These are phyloP conservation scores for Metschnikowia vanudenii DNA, from an alignment of 805 yeast species.

Conservation along the genomic window DNA sequence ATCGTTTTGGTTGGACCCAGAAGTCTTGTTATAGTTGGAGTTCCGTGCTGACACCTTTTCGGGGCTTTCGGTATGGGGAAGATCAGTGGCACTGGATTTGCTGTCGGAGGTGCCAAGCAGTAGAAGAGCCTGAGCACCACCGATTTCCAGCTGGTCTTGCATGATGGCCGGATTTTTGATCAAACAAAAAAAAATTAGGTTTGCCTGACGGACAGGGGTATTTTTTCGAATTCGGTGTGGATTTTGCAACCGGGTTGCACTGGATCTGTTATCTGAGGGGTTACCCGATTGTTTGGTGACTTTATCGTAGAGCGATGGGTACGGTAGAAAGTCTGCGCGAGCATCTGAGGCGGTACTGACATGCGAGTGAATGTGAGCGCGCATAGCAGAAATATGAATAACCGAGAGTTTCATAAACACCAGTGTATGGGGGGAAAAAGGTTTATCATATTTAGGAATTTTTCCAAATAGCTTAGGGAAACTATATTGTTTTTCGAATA, in stretches of 20 bases:
- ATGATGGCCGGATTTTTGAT: conserved; percentile 12
- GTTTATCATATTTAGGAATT: no score
- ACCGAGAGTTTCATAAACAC: no score
- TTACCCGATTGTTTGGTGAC: conserved; percentile 19
- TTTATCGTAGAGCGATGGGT: conserved; percentile 8
- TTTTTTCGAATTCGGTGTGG: background rate
- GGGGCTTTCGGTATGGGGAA: conserved; percentile 1
- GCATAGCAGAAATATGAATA: no score
- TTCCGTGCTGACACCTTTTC: background rate
- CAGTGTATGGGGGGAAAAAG: no score
- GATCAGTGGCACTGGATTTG: background rate
- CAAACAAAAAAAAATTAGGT: background rate
- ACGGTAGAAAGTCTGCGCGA: no score
- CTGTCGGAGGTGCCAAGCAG: conserved; percentile 32
- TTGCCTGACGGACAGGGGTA: background rate
- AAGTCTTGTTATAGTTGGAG: background rate
- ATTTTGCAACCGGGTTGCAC: conserved; percentile 20
- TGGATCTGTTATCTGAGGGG: conserved; percentile 15
- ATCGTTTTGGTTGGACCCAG: no score
- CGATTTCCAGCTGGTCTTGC: conserved; percentile 41
- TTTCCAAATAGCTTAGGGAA: no score
- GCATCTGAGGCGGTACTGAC: no score
- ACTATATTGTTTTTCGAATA: no score
- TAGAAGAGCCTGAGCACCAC: conserved; percentile 47
- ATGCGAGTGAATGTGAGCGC: no score